Conservation (phyloP, 176 grass and related monocot species). For the Ensete ventricosum region DNA sequence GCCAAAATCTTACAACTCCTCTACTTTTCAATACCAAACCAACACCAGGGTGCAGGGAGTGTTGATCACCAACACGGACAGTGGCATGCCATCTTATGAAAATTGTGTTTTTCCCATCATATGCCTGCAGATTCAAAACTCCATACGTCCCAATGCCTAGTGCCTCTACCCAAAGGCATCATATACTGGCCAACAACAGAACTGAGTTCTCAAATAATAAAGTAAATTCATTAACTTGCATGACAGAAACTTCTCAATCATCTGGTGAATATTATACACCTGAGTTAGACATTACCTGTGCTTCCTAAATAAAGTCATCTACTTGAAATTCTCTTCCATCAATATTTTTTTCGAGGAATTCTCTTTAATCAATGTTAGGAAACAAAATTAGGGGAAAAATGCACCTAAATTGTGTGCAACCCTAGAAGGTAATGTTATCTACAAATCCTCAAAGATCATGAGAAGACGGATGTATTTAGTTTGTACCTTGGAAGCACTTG, state of each 20-base stretch:
- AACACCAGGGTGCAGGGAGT: not conserved
- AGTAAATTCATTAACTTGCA: not conserved
- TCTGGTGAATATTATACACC: not conserved
- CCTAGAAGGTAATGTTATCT: not conserved
- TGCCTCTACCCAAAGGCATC: not conserved
- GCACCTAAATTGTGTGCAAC: not conserved
- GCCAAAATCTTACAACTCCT: not conserved
- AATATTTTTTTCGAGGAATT: not conserved
- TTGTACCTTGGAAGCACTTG: conserved; percentile 72
- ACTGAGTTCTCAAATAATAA: not conserved
- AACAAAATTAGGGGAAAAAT: not conserved
- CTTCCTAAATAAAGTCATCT: not conserved
- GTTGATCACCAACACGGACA: not conserved
- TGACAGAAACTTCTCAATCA: not conserved
- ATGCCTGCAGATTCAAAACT: not conserved
- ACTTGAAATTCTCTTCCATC: not conserved
- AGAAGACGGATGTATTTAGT: not conserved
- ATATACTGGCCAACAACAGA: not conserved
- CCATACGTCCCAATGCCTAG: not conserved
- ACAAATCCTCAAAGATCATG: not conserved
- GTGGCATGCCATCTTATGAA: not conserved
- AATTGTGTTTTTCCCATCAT: not conserved
- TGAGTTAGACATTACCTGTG: not conserved
- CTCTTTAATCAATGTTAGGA: not conserved
- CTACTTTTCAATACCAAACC: not conserved